Percentiles rank a stretch among this genome's conserved stretches.
phyloP scores from a whole-genome alignment of 306 rosid species.

The Carpinus fangiana region DNA sequence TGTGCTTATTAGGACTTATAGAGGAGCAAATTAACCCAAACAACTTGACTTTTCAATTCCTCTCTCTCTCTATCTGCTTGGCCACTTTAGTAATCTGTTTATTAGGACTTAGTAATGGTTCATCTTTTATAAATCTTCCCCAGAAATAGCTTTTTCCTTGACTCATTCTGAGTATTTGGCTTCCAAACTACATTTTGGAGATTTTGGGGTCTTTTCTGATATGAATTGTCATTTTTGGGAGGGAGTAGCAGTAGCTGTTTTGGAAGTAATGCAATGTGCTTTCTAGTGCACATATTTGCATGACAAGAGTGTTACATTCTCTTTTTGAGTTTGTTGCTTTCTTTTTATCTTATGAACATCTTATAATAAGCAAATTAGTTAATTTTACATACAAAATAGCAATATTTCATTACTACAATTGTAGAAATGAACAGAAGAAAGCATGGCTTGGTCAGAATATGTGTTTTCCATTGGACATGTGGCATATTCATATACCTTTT shows the following conservation, averaged over 20 bases:
- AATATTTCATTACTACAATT: neutral
- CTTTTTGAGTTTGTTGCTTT: neutral
- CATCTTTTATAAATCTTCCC: neutral
- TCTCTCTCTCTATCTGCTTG: neutral
- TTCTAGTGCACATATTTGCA: no score
- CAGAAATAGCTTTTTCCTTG: neutral
- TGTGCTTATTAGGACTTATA: neutral
- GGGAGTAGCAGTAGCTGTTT: neutral
- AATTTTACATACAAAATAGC: neutral
- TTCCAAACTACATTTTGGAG: neutral
- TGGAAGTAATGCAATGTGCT: neutral
- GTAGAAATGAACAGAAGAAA: neutral
- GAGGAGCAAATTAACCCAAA: neutral
- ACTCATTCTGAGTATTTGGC: neutral
- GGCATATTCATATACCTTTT: constrained; percentile 6
- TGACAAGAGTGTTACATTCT: no score
- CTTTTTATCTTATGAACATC: neutral
- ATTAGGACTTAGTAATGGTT: neutral
- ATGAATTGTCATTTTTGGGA: neutral
- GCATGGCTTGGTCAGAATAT: neutral
- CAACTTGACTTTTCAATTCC: neutral
- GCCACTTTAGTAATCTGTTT: no score
- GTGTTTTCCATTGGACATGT: neutral
- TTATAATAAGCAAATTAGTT: neutral
- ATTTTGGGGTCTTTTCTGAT: neutral